Conservation (phyloP, 2,329 filamentous ascomycete genomes). For the Xenosphaeropsis pyriputrescens region DNA sequence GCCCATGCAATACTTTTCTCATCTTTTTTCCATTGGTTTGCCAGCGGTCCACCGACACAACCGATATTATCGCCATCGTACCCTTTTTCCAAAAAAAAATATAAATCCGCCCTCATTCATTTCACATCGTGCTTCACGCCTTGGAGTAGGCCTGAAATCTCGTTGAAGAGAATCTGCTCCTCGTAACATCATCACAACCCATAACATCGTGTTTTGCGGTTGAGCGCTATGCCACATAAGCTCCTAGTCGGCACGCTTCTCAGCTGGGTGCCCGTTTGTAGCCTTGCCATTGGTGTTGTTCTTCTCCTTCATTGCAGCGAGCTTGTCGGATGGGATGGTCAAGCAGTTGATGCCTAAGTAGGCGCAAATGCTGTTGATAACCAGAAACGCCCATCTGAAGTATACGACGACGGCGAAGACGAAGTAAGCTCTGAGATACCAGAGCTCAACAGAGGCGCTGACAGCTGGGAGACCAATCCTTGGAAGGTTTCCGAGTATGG, state of each 20-base stretch:
- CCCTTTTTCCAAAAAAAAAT: no score
- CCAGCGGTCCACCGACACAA: no score
- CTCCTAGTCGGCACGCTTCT: neutral
- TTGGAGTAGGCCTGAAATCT: no score
- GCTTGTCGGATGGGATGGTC: conserved; percentile 57
- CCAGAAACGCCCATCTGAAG: conserved; percentile 81
- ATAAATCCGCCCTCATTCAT: no score
- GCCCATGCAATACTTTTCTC: no score
- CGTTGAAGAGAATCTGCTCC: no score
- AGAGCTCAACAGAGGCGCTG: conserved; percentile 51
- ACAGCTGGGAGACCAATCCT: conserved; percentile 56
- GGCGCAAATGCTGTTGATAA: conserved; percentile 81
- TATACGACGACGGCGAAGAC: conserved; percentile 75
- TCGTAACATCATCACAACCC: no score
- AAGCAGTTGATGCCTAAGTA: conserved; percentile 91
- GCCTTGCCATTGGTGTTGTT: conserved; percentile 12
- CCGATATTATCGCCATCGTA: no score
- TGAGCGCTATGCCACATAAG: no score
- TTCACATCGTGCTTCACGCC: no score
- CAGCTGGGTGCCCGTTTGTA: conserved; percentile 9
- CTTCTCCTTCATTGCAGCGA: conserved; percentile 10
- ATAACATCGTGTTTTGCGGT: no score
- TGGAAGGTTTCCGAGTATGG: conserved; percentile 70
- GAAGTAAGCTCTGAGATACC: conserved; percentile 77
- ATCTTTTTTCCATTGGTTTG: no score